Conservation (phyloP, 2,329 filamentous ascomycete species). For the Alternaria solani region DNA sequence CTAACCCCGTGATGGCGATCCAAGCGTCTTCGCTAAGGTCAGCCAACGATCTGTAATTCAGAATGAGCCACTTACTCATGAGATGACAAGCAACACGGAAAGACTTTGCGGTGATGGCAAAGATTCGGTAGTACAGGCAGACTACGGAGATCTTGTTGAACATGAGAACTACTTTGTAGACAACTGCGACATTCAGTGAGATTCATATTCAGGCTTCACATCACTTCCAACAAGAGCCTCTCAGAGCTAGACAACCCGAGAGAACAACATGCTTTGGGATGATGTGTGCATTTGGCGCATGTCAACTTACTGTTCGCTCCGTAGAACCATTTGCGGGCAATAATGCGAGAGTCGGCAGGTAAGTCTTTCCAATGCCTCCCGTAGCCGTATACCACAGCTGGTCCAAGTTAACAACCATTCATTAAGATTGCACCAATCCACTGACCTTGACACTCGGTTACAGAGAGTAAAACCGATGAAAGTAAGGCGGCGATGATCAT, state of each 20-base stretch:
- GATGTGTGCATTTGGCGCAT: neutral
- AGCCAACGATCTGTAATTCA: neutral
- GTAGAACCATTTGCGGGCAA: slow-evolving; percentile 40
- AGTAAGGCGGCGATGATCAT: slow-evolving; percentile 33
- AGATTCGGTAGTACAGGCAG: slow-evolving; percentile 47
- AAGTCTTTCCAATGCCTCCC: slow-evolving; percentile 28
- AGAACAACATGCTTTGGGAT: neutral
- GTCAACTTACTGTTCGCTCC: slow-evolving; percentile 33
- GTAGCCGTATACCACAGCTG: slow-evolving; percentile 36
- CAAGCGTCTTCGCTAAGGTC: slow-evolving; percentile 21
- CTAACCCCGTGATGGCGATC: slow-evolving; percentile 43
- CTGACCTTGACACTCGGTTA: slow-evolving; percentile 38
- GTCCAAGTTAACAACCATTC: neutral
- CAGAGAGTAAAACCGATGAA: slow-evolving; percentile 26
- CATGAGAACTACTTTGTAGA: slow-evolving; percentile 50
- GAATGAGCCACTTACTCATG: slow-evolving; percentile 24
- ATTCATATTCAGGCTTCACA: neutral
- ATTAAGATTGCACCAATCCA: neutral
- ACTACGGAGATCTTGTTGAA: slow-evolving; percentile 48
- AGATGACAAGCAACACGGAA: slow-evolving; percentile 38
- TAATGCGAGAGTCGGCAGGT: slow-evolving; percentile 21
- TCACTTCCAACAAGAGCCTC: neutral
- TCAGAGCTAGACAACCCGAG: neutral
- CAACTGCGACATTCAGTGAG: slow-evolving; percentile 15
- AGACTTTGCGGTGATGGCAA: slow-evolving; percentile 32